Percentiles rank a stretch among this genome's conserved stretches.
These are phyloP conservation scores for Priceomyces carsonii DNA, from an alignment of 805 yeast species.

Conservation along the genomic window DNA sequence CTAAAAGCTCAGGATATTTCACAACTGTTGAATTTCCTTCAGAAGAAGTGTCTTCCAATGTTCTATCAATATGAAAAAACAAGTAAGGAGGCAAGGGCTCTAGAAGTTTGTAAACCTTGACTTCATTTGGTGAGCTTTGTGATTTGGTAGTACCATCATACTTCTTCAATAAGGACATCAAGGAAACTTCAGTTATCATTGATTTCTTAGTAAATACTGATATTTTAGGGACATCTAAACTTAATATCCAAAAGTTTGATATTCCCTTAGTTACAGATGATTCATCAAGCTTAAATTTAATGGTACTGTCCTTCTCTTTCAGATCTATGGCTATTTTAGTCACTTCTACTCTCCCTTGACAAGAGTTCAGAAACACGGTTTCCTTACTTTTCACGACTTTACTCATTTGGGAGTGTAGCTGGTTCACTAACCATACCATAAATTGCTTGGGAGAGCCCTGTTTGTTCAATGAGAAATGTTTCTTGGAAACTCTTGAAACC, in stretches of 20 bases:
- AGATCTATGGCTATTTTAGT: slow-evolving; percentile 16
- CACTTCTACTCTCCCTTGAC: slow-evolving; percentile 56
- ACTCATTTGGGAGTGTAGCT: slow-evolving; percentile 29
- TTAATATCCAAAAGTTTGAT: slow-evolving; percentile 49
- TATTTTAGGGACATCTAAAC: slow-evolving; percentile 55
- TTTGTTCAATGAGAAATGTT: slow-evolving; percentile 37
- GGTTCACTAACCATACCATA: slow-evolving; percentile 59
- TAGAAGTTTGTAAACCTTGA: slow-evolving; percentile 38
- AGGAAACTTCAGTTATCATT: slow-evolving; percentile 52
- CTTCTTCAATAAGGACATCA: slow-evolving; percentile 46
- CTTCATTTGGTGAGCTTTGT: slow-evolving; percentile 30
- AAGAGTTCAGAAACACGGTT: slow-evolving; percentile 30
- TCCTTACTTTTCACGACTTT: slow-evolving; percentile 9
- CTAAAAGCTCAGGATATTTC: slow-evolving; percentile 50
- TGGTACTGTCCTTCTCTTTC: slow-evolving; percentile 17
- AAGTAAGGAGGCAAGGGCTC: slow-evolving; percentile 53
- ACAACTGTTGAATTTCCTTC: slow-evolving; percentile 54
- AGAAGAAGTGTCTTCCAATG: slow-evolving; percentile 13
- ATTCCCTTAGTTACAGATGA: neutral
- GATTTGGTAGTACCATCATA: slow-evolving; percentile 34
- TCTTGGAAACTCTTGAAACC: slow-evolving; percentile 44
- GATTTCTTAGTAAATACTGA: slow-evolving; percentile 8
- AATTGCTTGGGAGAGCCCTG: slow-evolving; percentile 57
- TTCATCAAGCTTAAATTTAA: slow-evolving; percentile 21
- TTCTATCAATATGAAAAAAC: slow-evolving; percentile 58